phyloP scores from a whole-genome alignment of 148 eudicot species.

The Rhododendron ferrugineum region DNA sequence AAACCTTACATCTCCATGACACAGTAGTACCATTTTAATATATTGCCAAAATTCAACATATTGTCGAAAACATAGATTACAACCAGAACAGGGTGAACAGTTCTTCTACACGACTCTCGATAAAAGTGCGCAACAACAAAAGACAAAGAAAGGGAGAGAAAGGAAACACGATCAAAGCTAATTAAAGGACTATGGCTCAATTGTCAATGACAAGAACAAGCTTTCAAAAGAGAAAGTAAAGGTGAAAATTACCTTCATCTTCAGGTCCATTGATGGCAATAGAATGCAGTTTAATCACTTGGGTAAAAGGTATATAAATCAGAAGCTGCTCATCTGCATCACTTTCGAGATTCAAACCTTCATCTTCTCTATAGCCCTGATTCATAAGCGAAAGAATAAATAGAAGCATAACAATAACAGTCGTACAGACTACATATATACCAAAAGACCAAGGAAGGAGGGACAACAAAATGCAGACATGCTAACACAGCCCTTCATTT shows the following conservation, averaged over 20 bases:
- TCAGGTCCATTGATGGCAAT: constrained; percentile 72
- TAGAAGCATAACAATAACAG: background rate
- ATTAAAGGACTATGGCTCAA: background rate
- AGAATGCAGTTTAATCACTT: constrained; percentile 85
- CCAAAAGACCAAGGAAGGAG: background rate
- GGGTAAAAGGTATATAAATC: constrained; percentile 82
- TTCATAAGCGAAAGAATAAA: constrained; percentile 13
- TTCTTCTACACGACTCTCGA: background rate
- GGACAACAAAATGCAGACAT: background rate
- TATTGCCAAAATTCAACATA: background rate
- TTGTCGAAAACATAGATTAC: background rate
- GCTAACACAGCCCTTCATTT: background rate
- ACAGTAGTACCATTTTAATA: background rate
- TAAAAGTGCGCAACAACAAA: background rate
- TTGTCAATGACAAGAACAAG: background rate
- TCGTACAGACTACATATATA: background rate
- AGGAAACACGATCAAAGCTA: background rate
- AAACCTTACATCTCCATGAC: background rate
- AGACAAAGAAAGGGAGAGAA: background rate
- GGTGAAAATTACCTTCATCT: constrained; percentile 64
- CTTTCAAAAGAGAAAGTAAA: background rate
- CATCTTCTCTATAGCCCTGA: constrained; percentile 98
- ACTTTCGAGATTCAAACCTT: constrained; percentile 79
- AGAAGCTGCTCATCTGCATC: constrained; percentile 97
- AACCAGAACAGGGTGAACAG: background rate